These are phyloP conservation scores for Opeltia flavorubescens DNA, from an alignment of 495 filamentous ascomycete genomes.

Conservation along the genomic window DNA sequence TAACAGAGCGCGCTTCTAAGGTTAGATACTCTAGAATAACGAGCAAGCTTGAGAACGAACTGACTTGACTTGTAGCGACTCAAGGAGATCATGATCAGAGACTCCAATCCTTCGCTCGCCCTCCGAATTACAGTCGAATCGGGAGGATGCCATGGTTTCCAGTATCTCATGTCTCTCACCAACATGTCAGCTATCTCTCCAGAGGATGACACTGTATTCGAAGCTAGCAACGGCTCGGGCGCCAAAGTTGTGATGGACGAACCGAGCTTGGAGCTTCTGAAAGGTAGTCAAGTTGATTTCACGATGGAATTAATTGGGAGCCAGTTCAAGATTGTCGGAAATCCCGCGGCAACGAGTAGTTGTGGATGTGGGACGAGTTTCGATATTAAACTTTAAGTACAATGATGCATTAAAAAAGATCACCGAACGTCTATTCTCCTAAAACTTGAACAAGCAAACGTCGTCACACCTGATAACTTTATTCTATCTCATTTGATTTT, in stretches of 20 bases:
- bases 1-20: conserved; percentile 67
- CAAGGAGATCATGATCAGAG: conserved; percentile 44
- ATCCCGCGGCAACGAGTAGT: conserved; percentile 78
- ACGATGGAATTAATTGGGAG: conserved; percentile 95
- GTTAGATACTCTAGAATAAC: conserved; percentile 26
- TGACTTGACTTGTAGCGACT: conserved; percentile 42
- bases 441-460: too few relatives aligned
- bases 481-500: too few relatives aligned
- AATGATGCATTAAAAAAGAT: neutral
- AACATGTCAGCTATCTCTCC: conserved; percentile 39
- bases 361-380: conserved; percentile 98
- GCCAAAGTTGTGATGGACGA: conserved; percentile 86
- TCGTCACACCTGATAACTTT: too few relatives aligned
- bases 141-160: conserved; percentile 95
- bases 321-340: conserved; percentile 93
- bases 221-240: conserved; percentile 20
- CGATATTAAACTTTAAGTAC: conserved; percentile 56
- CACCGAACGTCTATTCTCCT: neutral
- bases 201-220: conserved; percentile 63
- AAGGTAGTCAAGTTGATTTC: conserved; percentile 88
- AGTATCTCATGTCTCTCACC: conserved; percentile 85
- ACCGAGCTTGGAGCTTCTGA: conserved; percentile 74
- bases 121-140: conserved; percentile 82
- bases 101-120: conserved; percentile 67
- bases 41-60: conserved; percentile 4